Base-by-base conservation (phyloP, 1,139 yeast genomes). In the Yamadazyma blattariae region DNA sequence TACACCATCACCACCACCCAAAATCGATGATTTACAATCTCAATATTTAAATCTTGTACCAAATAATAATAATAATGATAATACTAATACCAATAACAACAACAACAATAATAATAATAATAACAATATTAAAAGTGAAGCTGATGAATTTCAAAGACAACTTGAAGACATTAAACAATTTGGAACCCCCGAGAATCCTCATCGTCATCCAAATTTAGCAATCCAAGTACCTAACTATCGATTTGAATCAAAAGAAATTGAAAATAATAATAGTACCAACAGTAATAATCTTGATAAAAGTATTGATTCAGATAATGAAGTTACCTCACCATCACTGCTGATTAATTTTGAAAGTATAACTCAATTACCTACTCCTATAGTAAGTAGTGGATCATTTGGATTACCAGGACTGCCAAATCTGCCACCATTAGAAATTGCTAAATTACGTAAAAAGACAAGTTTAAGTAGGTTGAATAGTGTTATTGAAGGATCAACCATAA, bases 341-440 rank as follows among this genome's bases (percentile, higher is more conserved):
- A 19, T 42, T 1, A 31, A 34, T 68, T 50, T 80, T 76, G 47
- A 85, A 56, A 39, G 74, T 58, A 42, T 80, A 67, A 43, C 77
- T 66, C 47, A 85, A 59, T 52, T 82, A 78, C 52, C 81, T 57
- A 61, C 79, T 68, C 32, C 89, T 61, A 47, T 79, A 65, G 39
- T 75, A 62, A 25, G 80, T 65, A 51, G 77, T 64, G 59, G 58
- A 2, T 51, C 59, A 3, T 57, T 56, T 42, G 19, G 27, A 12
- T 17, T 19, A 5, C 15, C 16, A 11, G 26, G 26, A 9, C 10
- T 8, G 10, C 13, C 25, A 8, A 18, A 43, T 38, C 30, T 27
- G 30, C 36, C 34, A 12, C 40, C 39, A 4, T 22, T 39, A 24
- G 41, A 38, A 5, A 32, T 34, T 5, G 9, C 14, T 3, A 40